Percentiles rank a stretch among this genome's conserved stretches.
phyloP scores from a whole-genome alignment of 2,329 filamentous ascomycete species.

The Microdochium bolleyi region DNA sequence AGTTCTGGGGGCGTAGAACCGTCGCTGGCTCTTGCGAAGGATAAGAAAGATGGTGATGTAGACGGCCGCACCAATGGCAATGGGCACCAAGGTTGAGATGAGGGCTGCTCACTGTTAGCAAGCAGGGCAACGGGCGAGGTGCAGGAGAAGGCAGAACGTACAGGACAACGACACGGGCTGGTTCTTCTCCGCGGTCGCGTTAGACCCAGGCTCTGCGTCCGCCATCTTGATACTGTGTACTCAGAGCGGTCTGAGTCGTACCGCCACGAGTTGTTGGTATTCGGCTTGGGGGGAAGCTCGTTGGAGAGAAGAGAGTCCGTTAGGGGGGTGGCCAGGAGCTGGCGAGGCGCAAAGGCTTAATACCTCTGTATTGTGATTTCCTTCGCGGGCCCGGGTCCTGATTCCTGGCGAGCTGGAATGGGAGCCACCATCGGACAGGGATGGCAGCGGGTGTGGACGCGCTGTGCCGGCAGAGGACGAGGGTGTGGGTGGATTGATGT shows the following conservation, averaged over 20 bases:
- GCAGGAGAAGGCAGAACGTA: no score
- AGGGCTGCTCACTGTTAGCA: slow-evolving; percentile 21
- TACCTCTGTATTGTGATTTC: no score
- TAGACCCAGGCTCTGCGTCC: not conserved
- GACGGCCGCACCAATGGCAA: slow-evolving; percentile 24
- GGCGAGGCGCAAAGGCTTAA: no score
- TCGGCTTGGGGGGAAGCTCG: not conserved
- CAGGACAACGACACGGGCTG: not conserved
- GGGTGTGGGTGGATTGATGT: not conserved
- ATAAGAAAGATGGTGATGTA: slow-evolving; percentile 36
- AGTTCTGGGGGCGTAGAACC: slow-evolving; percentile 42
- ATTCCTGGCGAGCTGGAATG: not conserved
- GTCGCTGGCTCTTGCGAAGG: slow-evolving; percentile 33
- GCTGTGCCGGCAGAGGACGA: not conserved
- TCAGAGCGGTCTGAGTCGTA: not conserved
- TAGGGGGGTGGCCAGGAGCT: no score
- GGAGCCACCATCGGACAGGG: not conserved
- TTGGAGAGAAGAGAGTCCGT: no score
- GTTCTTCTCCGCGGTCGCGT: not conserved
- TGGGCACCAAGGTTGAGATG: slow-evolving; percentile 32
- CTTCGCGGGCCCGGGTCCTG: not conserved
- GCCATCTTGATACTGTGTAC: not conserved
- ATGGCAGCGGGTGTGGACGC: not conserved
- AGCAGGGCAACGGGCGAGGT: slow-evolving; percentile 2
- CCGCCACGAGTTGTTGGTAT: not conserved